Conservation (phyloP, 352 stramenopile genomes). For the Phytopythium vexans region DNA sequence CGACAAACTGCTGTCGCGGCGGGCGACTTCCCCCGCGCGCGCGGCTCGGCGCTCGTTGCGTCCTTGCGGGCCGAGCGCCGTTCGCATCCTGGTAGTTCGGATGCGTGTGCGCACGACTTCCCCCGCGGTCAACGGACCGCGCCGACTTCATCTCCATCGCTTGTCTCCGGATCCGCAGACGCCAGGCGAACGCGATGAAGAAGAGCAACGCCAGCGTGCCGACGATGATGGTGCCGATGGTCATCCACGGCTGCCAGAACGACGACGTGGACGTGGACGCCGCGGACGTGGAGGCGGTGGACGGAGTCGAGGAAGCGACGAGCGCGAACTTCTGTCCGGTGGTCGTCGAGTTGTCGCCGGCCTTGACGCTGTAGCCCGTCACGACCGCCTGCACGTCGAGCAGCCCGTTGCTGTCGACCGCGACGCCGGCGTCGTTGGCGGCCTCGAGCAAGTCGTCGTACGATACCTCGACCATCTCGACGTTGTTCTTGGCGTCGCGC, state of each 20-base stretch:
- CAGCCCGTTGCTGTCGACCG: conserved; percentile 21
- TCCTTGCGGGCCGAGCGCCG: neutral
- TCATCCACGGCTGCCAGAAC: conserved; percentile 83
- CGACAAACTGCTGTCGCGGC: conserved; percentile 2
- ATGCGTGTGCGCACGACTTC: conserved; percentile 14
- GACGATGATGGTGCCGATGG: conserved; percentile 49
- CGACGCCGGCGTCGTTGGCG: conserved; percentile 22
- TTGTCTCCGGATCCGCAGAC: conserved; percentile 27
- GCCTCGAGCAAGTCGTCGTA: conserved; percentile 42
- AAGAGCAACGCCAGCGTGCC: conserved; percentile 50
- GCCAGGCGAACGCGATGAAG: conserved; percentile 49
- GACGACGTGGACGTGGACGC: neutral
- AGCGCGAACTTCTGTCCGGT: conserved; percentile 66
- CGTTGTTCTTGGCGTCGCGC: conserved; percentile 70
- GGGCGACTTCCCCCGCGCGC: neutral
- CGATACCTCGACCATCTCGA: conserved; percentile 73
- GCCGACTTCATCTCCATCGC: conserved; percentile 17
- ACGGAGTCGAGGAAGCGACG: conserved; percentile 71
- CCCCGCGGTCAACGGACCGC: conserved; percentile 8
- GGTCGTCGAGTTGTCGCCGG: conserved; percentile 33
- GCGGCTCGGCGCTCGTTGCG: neutral
- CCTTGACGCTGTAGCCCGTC: conserved; percentile 61
- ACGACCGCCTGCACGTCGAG: conserved; percentile 67
- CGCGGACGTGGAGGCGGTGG: conserved; percentile 27
- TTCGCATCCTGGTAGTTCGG: conserved; percentile 23